Base-by-base conservation (phyloP, 371 early-diverging fungal species). In the Actinomortierella ambigua region DNA sequence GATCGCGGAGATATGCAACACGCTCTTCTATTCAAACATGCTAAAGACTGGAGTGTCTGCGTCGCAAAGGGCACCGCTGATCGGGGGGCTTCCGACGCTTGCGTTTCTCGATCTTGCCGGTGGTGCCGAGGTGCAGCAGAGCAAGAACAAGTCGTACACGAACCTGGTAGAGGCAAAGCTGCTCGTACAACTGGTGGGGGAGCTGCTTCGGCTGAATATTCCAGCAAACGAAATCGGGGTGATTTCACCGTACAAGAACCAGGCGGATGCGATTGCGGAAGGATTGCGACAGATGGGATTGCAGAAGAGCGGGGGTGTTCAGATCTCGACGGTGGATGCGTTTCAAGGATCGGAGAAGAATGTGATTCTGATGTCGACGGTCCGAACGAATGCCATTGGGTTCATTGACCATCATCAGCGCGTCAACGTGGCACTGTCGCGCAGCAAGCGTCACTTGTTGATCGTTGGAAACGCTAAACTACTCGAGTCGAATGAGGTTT, bases 301-400 rank as follows among this genome's bases (percentile, higher is more conserved):
- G 9, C 67, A 77, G 24, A 62, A 61, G 48, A 62, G 69, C 75
- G 71, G 76, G 60, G 27, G 61, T 58, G 58, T 58, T 2, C 77
- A 87, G 76, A 82, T 88, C 9, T 89, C 91, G 7, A 95, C 95
- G 0, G 93, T 94, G 0, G 96, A 95, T 69, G 90, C 94, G 0
- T 95, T 94, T 66, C 92, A 69, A 78, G 95, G 95, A 14, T 91
- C 91, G 15, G 95, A 95, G 60, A 93, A 92, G 64, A 84, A 88
- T 13, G 78, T 94, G 23, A 93, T 95, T 59, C 69, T 95, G 18
- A 62, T 95, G 23, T 89, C 90, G 1, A 88, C 90, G 0, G 93
- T 92, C 1, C 77, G 93, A 22, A 88, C 90, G 9, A 73, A 68
- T 8, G 78, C 69, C 20, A 82, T 80, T 53, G 78, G 77, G 8